A percentile compares a stretch with the other conserved stretches of the same genome.
Conservation (phyloP, 2,329 filamentous ascomycete genomes). For the Fusarium vanettenii region DNA sequence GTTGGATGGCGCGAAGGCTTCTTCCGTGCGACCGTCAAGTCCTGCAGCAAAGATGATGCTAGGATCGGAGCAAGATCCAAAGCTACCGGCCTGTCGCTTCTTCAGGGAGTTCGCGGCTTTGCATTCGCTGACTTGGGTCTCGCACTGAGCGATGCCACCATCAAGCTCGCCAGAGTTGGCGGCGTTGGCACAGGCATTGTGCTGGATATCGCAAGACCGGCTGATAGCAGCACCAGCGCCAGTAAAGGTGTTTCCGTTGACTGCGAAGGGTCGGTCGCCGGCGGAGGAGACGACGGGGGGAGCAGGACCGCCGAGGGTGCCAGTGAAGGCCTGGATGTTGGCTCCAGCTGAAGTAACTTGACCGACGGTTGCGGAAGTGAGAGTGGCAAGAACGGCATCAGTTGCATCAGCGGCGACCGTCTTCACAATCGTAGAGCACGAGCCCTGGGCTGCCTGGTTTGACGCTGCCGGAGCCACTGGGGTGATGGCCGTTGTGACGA, state of each 20-base stretch:
- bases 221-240: constrained; percentile 57
- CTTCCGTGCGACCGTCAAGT: background rate
- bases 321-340: constrained; percentile 61
- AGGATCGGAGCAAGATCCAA: background rate
- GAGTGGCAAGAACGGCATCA: background rate
- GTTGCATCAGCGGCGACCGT: background rate
- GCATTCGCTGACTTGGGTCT: constrained; percentile 6
- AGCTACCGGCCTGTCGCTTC: background rate
- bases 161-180: constrained; percentile 56
- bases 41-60: background rate
- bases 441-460: background rate
- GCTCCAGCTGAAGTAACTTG: constrained; percentile 23
- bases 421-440: background rate
- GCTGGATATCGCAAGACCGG: constrained; percentile 62
- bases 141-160: constrained; percentile 21
- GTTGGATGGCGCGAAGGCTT: background rate
- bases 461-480: background rate
- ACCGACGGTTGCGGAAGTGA: background rate
- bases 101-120: background rate
- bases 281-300: constrained; percentile 55
- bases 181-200: constrained; percentile 62
- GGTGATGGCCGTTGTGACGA: background rate
- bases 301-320: constrained; percentile 54
- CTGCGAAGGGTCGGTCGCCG: constrained; percentile 58
- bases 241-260: constrained; percentile 67